Evolutionary conservation across 768 basidiomycete genomes (phyloP).

Genomic region (Rhodotorula toruloides): DNA sequence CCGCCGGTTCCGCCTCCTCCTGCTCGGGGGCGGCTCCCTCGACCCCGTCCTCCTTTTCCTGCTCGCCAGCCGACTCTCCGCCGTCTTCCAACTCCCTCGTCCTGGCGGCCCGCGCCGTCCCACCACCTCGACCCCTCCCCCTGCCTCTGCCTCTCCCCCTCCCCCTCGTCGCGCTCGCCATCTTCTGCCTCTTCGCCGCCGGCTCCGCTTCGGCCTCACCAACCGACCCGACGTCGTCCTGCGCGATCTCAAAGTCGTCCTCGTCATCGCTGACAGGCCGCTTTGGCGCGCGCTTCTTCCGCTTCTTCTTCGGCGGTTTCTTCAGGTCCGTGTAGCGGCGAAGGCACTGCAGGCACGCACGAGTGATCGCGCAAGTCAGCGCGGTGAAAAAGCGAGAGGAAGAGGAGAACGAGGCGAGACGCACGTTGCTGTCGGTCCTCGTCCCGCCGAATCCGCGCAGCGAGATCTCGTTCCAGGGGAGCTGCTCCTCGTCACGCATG

Average conservation of each 20-base stretch:
- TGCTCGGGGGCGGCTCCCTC: background rate
- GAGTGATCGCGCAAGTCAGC: too few species aligned
- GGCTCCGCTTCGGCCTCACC: too few species aligned
- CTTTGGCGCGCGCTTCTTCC: background rate
- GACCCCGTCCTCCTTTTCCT: background rate
- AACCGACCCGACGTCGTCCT: too few species aligned
- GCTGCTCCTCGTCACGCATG: constrained; percentile 8
- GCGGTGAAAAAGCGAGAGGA: background rate
- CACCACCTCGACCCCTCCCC: background rate
- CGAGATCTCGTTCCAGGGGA: constrained; percentile 25
- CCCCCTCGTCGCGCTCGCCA: too few species aligned
- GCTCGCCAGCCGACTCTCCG: background rate
- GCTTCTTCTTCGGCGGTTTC: background rate
- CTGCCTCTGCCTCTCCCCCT: constrained; percentile 6
- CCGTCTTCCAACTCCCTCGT: background rate
- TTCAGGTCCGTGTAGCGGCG: constrained; percentile 15
- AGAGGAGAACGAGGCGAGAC: background rate
- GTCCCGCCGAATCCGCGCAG: background rate
- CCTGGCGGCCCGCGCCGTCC: background rate
- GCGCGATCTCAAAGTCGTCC: too few species aligned
- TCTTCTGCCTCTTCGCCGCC: too few species aligned
- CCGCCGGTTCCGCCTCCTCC: background rate
- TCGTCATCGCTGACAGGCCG: too few species aligned
- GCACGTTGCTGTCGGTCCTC: constrained; percentile 21
- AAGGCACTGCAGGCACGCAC: constrained; percentile 1